Evolutionary conservation across 176 grass and related monocot genomes (phyloP).

Genomic region (Calamus simplicifolius): DNA sequence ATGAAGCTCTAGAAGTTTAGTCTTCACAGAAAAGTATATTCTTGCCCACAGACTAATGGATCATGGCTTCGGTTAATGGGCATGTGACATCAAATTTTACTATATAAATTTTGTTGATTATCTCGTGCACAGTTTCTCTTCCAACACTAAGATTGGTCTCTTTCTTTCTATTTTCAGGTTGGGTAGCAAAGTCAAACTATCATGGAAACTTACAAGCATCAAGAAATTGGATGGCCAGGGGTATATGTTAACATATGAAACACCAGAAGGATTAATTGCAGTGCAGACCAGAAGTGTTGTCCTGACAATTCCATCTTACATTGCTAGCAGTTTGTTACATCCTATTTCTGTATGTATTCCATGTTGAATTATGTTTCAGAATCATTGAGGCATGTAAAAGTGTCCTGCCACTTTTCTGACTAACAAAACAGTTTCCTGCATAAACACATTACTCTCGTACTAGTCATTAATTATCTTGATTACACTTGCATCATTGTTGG

Average conservation of each 20-base stretch:
- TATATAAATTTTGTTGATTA: no score
- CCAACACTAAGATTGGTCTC: background rate
- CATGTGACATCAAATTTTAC: no score
- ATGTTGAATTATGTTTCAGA: background rate
- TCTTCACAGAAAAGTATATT: no score
- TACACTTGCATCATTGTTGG: no score
- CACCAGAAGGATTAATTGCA: conserved; percentile 52
- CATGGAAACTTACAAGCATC: conserved; percentile 84
- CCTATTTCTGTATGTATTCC: conserved; percentile 80
- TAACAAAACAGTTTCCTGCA: background rate
- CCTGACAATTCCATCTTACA: conserved; percentile 79
- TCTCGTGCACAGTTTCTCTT: no score
- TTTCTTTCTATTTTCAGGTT: conserved; percentile 43
- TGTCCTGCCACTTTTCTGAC: background rate
- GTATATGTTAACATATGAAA: conserved; percentile 76
- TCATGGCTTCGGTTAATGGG: no score
- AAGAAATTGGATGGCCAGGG: conserved; percentile 55
- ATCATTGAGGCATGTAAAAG: background rate
- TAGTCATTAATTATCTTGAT: no score
- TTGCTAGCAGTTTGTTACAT: conserved; percentile 72
- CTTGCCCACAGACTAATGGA: no score
- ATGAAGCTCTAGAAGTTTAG: no score
- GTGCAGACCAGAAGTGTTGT: conserved; percentile 74
- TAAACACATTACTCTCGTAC: no score
- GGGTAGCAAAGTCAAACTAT: conserved; percentile 82